phyloP scores from a whole-genome alignment of 345 rosid species.

The Dipteronia sinensis region DNA sequence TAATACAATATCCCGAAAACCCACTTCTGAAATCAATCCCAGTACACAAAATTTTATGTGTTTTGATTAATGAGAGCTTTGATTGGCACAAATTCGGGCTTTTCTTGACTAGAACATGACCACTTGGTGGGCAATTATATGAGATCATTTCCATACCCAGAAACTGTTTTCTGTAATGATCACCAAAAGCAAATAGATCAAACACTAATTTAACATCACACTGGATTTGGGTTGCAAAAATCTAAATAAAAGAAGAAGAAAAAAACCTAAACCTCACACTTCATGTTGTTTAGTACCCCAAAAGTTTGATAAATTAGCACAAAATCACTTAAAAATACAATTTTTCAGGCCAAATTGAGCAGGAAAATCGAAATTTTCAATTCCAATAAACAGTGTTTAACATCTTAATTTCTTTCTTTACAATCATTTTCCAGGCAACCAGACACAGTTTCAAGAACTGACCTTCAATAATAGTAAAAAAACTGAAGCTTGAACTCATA shows the following conservation, averaged over 20 bases:
- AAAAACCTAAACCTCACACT: neutral
- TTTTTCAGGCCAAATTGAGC: neutral
- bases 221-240: constrained; percentile 20
- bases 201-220: constrained; percentile 13
- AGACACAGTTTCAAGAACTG: constrained; percentile 2
- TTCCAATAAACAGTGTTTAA: neutral
- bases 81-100: constrained; percentile 30
- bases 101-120: constrained; percentile 31
- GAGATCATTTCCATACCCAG: constrained; percentile 67
- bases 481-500: neutral
- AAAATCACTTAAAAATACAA: neutral
- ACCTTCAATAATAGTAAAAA: neutral
- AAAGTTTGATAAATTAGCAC: neutral
- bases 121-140: constrained; percentile 37
- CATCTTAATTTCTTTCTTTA: neutral
- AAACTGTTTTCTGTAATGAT: constrained; percentile 36
- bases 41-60: constrained; percentile 21
- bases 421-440: constrained; percentile 11
- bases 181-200: constrained; percentile 17
- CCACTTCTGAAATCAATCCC: constrained; percentile 31
- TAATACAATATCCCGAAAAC: constrained; percentile 24
- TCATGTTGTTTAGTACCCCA: neutral
- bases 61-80: constrained; percentile 26
- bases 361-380: neutral
- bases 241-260: neutral